Conservation (phyloP, 805 yeast genomes). For the Hyphopichia homilentoma region DNA sequence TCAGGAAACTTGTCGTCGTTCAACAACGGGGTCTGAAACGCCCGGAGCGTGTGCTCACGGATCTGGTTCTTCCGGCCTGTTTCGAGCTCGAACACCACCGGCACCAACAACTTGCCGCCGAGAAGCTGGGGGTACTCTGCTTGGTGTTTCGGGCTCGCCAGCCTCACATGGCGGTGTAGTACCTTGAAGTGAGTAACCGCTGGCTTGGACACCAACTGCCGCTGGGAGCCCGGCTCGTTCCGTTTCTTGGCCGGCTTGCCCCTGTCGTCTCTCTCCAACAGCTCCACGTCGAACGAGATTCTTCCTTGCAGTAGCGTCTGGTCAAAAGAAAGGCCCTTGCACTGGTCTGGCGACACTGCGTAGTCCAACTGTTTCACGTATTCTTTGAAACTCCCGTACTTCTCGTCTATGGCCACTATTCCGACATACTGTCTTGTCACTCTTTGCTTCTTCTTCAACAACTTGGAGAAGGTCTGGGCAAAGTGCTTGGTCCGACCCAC, state of each 20-base stretch:
- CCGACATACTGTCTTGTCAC: conserved; percentile 22
- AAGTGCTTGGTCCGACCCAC: conserved; percentile 15
- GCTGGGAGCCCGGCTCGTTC: neutral
- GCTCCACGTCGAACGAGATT: conserved; percentile 10
- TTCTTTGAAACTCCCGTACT: conserved; percentile 1
- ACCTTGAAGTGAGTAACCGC: conserved; percentile 16
- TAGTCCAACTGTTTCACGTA: conserved; percentile 2
- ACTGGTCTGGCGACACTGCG: neutral
- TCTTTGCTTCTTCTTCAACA: conserved; percentile 8
- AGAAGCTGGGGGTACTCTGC: conserved; percentile 12
- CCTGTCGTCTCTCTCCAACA: conserved; percentile 7
- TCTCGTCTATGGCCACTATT: conserved; percentile 3
- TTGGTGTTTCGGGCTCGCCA: conserved; percentile 4
- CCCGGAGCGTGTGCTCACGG: conserved; percentile 18
- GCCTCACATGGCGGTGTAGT: conserved; percentile 7
- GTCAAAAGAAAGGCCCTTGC: conserved; percentile 7
- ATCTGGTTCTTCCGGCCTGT: conserved; percentile 25
- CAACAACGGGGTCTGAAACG: conserved; percentile 14
- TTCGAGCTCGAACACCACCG: conserved; percentile 14
- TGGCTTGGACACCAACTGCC: conserved; percentile 4
- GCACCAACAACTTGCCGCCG: conserved; percentile 9
- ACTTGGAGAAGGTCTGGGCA: conserved; percentile 8
- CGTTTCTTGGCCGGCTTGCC: neutral
- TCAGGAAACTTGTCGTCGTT: conserved; percentile 19
- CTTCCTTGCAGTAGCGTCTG: conserved; percentile 8